Conservation (phyloP, 2,329 filamentous ascomycete genomes). For the Waltergamsia citrina region DNA sequence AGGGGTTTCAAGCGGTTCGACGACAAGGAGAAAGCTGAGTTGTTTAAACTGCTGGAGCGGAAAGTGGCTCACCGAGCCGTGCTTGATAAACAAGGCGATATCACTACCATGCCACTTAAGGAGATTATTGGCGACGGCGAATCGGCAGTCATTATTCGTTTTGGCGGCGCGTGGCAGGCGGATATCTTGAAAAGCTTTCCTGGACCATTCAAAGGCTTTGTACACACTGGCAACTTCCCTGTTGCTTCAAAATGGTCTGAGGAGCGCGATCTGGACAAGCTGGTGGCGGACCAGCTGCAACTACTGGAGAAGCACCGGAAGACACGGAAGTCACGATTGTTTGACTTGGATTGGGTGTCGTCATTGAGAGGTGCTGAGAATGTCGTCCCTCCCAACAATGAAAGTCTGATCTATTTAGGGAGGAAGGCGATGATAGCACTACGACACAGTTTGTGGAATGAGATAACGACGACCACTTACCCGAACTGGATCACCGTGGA, state of each 20-base stretch:
- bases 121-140: constrained; percentile 13
- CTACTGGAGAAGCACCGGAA: constrained; percentile 7
- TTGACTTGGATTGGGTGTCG: constrained; percentile 16
- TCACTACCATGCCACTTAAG: constrained; percentile 14
- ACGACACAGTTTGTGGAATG: constrained; percentile 1
- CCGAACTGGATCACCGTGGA: constrained; percentile 23
- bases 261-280: constrained; percentile 2
- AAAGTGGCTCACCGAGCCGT: constrained; percentile 10
- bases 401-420: constrained; percentile 8
- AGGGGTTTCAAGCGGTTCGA: constrained; percentile 1
- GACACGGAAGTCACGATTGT: constrained; percentile 8
- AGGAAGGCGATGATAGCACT: constrained; percentile 6
- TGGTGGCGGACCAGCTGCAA: constrained; percentile 13
- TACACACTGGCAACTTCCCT: constrained; percentile 14
- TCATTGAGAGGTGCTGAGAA: constrained; percentile 9
- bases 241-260: constrained; percentile 13
- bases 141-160: constrained; percentile 17
- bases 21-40: constrained; percentile 2
- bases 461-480: constrained; percentile 12
- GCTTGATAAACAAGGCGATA: constrained; percentile 11
- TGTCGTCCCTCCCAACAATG: constrained; percentile 5
- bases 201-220: constrained; percentile 15
- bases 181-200: constrained; percentile 10
- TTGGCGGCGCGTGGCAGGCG: constrained; percentile 11
- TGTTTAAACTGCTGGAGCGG: constrained; percentile 12